A percentile compares a stretch with the other conserved stretches of the same genome.
These are phyloP conservation scores for Beauveria medogensis DNA, from an alignment of 2,329 filamentous ascomycete genomes.

Conservation along the genomic window DNA sequence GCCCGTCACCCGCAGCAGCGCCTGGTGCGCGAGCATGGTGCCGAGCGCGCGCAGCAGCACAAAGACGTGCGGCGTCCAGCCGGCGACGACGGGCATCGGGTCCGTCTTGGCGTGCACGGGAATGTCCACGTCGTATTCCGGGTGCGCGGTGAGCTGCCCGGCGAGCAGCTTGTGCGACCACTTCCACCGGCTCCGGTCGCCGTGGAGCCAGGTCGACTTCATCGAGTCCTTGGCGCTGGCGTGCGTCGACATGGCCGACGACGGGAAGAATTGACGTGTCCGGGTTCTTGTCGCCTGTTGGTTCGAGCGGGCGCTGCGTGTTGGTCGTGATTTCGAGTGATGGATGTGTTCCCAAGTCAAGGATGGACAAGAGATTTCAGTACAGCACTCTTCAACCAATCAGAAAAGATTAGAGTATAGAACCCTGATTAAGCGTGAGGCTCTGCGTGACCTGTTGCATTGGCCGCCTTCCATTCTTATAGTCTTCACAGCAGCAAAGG, in stretches of 20 bases:
- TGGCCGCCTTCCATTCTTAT: not conserved
- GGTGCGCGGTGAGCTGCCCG: constrained; percentile 18
- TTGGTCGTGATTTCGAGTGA: too few species aligned
- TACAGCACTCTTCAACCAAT: too few species aligned
- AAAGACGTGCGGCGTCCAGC: constrained; percentile 27
- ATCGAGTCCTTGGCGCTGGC: constrained; percentile 22
- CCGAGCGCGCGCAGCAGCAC: constrained; percentile 26
- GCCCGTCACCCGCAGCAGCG: constrained; percentile 21
- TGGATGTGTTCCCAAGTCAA: too few species aligned
- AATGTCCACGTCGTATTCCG: constrained; percentile 19
- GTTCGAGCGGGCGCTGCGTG: too few species aligned
- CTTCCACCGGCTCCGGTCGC: constrained; percentile 20
- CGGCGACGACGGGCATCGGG: constrained; percentile 26
- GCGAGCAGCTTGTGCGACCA: constrained; percentile 22
- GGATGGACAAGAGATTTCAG: too few species aligned
- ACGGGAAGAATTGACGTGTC: not conserved
- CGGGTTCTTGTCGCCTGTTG: too few species aligned
- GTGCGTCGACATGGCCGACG: not conserved
- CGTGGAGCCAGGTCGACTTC: constrained; percentile 27
- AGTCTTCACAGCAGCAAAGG: not conserved
- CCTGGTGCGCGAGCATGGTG: constrained; percentile 27
- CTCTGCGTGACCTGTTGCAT: too few species aligned
- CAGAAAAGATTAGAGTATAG: too few species aligned
- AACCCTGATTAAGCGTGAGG: too few species aligned
- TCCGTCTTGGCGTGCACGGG: constrained; percentile 30